Conservation (phyloP, 306 rosid genomes). For the Prinsepia uniflora region DNA sequence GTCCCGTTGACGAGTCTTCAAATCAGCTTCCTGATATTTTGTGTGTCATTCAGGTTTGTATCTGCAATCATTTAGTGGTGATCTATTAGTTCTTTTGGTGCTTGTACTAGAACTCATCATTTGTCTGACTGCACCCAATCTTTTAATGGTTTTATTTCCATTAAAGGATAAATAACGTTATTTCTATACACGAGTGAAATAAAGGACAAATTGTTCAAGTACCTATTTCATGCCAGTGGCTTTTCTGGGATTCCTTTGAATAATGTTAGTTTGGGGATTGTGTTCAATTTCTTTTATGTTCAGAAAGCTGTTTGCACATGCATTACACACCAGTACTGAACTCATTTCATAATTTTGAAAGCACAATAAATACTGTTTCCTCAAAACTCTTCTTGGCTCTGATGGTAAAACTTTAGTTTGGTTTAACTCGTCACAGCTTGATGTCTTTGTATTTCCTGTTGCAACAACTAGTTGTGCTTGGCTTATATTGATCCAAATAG, state of each 20-base stretch:
- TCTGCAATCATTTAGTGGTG: not conserved
- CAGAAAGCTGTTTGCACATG: not conserved
- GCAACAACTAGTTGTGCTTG: no score
- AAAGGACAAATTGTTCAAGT: not conserved
- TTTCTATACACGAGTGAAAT: not conserved
- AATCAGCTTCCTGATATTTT: conserved; percentile 96
- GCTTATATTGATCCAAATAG: no score
- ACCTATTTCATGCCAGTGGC: not conserved
- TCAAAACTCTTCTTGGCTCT: no score
- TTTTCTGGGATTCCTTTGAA: not conserved
- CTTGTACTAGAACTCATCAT: not conserved
- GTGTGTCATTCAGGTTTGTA: conserved; percentile 90
- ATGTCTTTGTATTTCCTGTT: no score
- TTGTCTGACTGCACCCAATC: not conserved
- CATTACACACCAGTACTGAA: no score
- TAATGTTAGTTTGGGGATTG: not conserved
- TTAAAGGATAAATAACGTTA: no score
- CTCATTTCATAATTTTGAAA: no score
- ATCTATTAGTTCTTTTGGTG: not conserved
- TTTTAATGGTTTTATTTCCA: not conserved
- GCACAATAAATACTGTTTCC: no score
- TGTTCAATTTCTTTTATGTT: not conserved
- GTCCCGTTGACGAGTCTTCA: conserved; percentile 88
- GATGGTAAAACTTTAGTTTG: no score
- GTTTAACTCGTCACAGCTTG: no score